Base-by-base conservation (phyloP, 1,284 basidiomycete species). In the Phlebopus sp. region DNA sequence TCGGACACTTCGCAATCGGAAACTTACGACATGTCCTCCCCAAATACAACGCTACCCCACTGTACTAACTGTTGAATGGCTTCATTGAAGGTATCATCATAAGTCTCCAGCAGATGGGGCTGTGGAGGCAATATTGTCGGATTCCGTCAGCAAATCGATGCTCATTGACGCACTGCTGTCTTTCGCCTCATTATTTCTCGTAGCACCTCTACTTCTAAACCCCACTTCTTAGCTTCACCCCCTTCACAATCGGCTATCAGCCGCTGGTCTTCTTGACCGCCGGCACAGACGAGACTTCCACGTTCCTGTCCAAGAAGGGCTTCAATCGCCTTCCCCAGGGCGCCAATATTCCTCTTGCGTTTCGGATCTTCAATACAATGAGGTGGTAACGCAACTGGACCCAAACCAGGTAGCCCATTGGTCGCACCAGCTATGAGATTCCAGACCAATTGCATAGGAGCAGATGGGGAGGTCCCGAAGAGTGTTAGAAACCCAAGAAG, bases 291-390 rank as follows among this genome's bases (percentile, higher is more conserved):
- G 47, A 84, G 76, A 50, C 72, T 71, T 6, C 92, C 93, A 45
- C 86, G 75, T 57, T 84, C 80, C 54, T 76, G 75, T 1, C 81
- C 86, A 38, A 97, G 75, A 36, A 81, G 69, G 10, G 72, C 70
- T 63, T 91, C 86, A 37, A 95, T 78, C 17, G 78, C 78, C 58
- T 82, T 87, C 0, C 90, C 94, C 41, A 94, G 71, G 21, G 72
- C 77, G 19, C 89, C 89, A 40, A 97, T 88, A 58, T 87, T 78
- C 52, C 80, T 73, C 68, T 86, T 88, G 60, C 89, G 81, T 58
- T 75, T 81, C 39, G 90, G 90, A 68, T 97, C 93, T 59, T 90
- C 86, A 34, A 82, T 72, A 66, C 95, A 97, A 29, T 75, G 73
- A 18, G 92, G 90, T 9, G 91, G 79, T 54, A 96, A 77, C 6